Evolutionary conservation across 768 basidiomycete species (phyloP).

Genomic region (Tylopilus sp.): DNA sequence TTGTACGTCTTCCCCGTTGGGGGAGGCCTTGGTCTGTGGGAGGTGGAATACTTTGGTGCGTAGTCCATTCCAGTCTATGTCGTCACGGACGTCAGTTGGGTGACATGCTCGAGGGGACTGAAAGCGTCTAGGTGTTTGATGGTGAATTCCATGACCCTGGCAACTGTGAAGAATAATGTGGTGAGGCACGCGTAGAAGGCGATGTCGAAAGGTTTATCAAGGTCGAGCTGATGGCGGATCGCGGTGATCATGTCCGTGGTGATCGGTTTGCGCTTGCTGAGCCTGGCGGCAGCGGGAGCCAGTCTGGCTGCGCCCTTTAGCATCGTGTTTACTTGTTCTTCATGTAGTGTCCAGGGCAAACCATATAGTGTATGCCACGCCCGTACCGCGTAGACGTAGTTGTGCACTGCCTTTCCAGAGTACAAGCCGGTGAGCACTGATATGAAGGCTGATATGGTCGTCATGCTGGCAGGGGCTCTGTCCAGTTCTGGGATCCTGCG

Average conservation of each 20-base stretch:
- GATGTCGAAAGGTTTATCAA: background rate
- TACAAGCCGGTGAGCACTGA: background rate
- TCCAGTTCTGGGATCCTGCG: background rate
- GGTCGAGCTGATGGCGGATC: background rate
- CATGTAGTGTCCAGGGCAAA: background rate
- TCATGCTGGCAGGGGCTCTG: accelerated
- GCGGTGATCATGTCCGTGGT: background rate
- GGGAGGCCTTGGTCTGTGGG: background rate
- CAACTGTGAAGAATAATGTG: background rate
- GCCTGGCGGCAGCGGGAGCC: background rate
- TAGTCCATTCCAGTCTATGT: background rate
- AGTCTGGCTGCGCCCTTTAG: background rate
- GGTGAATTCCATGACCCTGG: background rate
- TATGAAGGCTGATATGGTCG: background rate
- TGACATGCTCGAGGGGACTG: background rate
- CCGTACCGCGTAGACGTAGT: background rate
- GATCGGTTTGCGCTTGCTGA: background rate
- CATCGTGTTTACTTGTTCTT: background rate
- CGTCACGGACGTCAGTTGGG: background rate
- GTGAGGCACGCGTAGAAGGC: background rate
- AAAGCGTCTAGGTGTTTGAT: background rate
- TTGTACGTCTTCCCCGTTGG: background rate
- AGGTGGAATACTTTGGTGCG: background rate
- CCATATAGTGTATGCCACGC: background rate
- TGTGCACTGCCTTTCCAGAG: background rate